Evolutionary conservation across 2,329 filamentous ascomycete genomes (phyloP).

Genomic region (Clarireedia hainanense): DNA sequence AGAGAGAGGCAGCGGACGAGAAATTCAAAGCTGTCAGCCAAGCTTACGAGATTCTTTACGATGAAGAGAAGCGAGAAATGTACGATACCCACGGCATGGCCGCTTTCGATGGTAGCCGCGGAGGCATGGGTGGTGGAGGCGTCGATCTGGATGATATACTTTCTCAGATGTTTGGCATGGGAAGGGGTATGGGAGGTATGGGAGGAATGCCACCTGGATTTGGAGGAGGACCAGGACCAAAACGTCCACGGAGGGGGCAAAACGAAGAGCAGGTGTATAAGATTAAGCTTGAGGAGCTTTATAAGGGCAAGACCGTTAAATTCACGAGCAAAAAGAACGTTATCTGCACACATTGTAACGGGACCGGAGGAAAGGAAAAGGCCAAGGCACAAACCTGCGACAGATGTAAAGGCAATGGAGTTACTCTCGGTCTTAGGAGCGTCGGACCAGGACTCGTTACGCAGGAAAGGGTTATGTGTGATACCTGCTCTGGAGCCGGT

Average conservation of each 20-base stretch:
- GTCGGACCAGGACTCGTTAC: constrained; percentile 83
- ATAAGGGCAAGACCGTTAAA: constrained; percentile 97
- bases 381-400: constrained; percentile 77
- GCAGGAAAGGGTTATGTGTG: constrained; percentile 70
- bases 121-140: constrained; percentile 51
- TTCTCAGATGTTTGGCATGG: constrained; percentile 83
- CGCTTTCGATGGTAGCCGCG: constrained; percentile 74
- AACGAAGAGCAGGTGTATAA: constrained; percentile 89
- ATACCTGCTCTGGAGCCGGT: constrained; percentile 77
- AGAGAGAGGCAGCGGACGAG: constrained; percentile 76
- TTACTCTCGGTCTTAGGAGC: constrained; percentile 69
- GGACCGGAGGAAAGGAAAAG: constrained; percentile 84
- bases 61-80: constrained; percentile 84
- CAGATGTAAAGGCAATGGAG: constrained; percentile 73
- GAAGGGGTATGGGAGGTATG: constrained; percentile 32
- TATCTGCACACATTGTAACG: constrained; percentile 80
- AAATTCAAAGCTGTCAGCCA: constrained; percentile 90
- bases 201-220: constrained; percentile 32
- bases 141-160: constrained; percentile 89
- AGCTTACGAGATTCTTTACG: constrained; percentile 95
- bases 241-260: constrained; percentile 61
- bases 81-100: constrained; percentile 96
- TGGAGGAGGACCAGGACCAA: constrained; percentile 37
- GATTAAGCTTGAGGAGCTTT: constrained; percentile 86
- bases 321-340: constrained; percentile 94